Conservation (phyloP, 805 yeast species). For the Cyberlindnera mycetangii region DNA sequence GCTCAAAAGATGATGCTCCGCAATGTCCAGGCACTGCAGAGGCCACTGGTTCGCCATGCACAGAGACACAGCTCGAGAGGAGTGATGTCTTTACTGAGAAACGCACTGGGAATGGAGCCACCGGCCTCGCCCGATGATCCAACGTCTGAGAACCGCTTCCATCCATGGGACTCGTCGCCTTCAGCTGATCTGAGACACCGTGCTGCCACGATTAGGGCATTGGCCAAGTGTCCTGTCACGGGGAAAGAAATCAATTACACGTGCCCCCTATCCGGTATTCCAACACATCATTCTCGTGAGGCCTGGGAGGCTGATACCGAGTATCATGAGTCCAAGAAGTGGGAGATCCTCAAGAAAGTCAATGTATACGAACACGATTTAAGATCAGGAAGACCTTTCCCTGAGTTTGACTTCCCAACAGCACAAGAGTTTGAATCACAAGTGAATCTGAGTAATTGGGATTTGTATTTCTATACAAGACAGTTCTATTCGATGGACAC, state of each 20-base stretch:
- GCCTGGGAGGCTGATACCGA: conserved; percentile 83
- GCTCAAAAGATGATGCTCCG: background rate
- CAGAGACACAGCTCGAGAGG: conserved; percentile 9
- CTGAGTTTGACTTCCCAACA: conserved; percentile 92
- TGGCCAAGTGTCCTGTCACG: conserved; percentile 91
- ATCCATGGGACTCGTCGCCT: conserved; percentile 92
- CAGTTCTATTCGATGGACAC: conserved; percentile 95
- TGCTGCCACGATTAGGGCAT: conserved; percentile 85
- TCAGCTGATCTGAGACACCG: conserved; percentile 82
- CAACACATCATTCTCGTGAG: conserved; percentile 87
- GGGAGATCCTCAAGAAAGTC: conserved; percentile 77
- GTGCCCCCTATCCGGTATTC: conserved; percentile 93
- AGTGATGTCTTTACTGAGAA: conserved; percentile 39
- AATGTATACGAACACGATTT: conserved; percentile 93
- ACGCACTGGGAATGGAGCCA: conserved; percentile 56
- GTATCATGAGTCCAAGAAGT: conserved; percentile 65
- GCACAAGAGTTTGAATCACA: conserved; percentile 70
- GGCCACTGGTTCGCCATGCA: background rate
- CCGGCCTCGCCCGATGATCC: conserved; percentile 66
- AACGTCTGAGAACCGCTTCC: conserved; percentile 68
- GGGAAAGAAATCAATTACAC: conserved; percentile 73
- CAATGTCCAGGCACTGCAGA: background rate
- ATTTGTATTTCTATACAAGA: conserved; percentile 87
- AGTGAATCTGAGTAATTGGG: conserved; percentile 86
- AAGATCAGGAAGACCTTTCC: conserved; percentile 89